A percentile compares a stretch with the other conserved stretches of the same genome.
Conservation (phyloP, 768 basidiomycete genomes). For the Obba rivulosa region DNA sequence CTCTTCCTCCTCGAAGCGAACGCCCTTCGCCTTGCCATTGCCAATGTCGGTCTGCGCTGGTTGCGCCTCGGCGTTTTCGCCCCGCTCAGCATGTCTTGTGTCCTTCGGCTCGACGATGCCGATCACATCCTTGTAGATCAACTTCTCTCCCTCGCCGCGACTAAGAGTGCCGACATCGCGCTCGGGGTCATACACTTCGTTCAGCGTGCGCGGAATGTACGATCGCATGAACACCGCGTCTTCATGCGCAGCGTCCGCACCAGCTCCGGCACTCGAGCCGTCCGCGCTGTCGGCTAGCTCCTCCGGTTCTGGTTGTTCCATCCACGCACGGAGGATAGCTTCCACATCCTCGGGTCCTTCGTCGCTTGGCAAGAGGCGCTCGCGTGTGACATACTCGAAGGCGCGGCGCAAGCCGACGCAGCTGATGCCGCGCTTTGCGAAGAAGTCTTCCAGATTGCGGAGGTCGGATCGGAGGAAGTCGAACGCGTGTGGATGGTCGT, state of each 20-base stretch:
- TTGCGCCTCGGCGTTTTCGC: slow-evolving; percentile 17
- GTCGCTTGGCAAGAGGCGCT: slow-evolving; percentile 32
- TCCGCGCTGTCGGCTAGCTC: slow-evolving; percentile 10
- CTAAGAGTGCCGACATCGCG: slow-evolving; percentile 77
- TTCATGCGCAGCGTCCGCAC: slow-evolving; percentile 47
- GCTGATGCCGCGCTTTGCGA: slow-evolving; percentile 64
- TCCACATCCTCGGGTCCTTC: slow-evolving; percentile 20
- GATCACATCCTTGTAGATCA: slow-evolving; percentile 88
- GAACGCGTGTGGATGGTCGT: slow-evolving; percentile 94
- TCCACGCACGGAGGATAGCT: slow-evolving; percentile 39
- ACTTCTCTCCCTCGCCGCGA: slow-evolving; percentile 59
- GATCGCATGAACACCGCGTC: slow-evolving; percentile 86
- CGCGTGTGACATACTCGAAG: slow-evolving; percentile 85
- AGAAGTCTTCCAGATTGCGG: slow-evolving; percentile 91
- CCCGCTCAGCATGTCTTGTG: slow-evolving; percentile 16
- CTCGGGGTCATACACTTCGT: slow-evolving; percentile 94
- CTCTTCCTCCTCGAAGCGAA: slow-evolving; percentile 7
- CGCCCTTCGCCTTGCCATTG: slow-evolving; percentile 5
- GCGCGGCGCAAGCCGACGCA: slow-evolving; percentile 76
- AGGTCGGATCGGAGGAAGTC: slow-evolving; percentile 94
- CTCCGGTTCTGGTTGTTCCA: slow-evolving; percentile 32
- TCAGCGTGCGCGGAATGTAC: slow-evolving; percentile 89
- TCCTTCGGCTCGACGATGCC: slow-evolving; percentile 55
- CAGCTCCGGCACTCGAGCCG: neutral
- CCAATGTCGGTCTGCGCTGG: neutral